Conservation (phyloP, 495 filamentous ascomycete genomes). For the Podospora didyma region DNA sequence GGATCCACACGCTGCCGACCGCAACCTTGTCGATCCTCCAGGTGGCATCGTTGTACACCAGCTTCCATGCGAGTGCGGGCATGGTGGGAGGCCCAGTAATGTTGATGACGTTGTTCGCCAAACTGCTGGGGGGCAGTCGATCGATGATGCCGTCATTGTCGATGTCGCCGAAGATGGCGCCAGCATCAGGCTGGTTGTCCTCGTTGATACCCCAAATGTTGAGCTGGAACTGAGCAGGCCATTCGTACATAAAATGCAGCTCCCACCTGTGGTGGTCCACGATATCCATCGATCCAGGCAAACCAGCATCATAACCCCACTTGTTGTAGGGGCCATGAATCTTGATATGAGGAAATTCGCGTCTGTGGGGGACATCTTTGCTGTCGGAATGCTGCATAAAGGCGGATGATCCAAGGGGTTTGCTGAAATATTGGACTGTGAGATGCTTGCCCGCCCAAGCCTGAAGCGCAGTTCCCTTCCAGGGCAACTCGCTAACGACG, state of each 20-base stretch:
- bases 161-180: constrained; percentile 28
- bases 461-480: constrained; percentile 61
- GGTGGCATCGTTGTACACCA: constrained; percentile 54
- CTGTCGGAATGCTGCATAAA: constrained; percentile 61
- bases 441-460: constrained; percentile 64
- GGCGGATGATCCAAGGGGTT: constrained; percentile 58
- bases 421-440: constrained; percentile 65
- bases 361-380: constrained; percentile 34
- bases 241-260: constrained; percentile 61
- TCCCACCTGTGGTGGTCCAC: constrained; percentile 55
- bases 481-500: constrained; percentile 38
- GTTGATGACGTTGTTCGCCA: constrained; percentile 54
- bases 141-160: constrained; percentile 53
- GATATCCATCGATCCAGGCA: constrained; percentile 53
- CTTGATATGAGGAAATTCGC: constrained; percentile 58
- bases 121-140: constrained; percentile 58
- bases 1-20: constrained; percentile 49
- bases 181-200: constrained; percentile 58
- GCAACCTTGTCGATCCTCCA: constrained; percentile 51
- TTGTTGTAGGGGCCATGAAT: constrained; percentile 64
- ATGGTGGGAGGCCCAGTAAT: constrained; percentile 53
- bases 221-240: constrained; percentile 59
- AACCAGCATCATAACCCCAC: constrained; percentile 63
- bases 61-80: constrained; percentile 54
- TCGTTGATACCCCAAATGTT: constrained; percentile 69